A percentile compares a stretch with the other conserved stretches of the same genome.
Evolutionary conservation across 1,284 basidiomycete species (phyloP).

Genomic region (Coriolopsis trogii): DNA sequence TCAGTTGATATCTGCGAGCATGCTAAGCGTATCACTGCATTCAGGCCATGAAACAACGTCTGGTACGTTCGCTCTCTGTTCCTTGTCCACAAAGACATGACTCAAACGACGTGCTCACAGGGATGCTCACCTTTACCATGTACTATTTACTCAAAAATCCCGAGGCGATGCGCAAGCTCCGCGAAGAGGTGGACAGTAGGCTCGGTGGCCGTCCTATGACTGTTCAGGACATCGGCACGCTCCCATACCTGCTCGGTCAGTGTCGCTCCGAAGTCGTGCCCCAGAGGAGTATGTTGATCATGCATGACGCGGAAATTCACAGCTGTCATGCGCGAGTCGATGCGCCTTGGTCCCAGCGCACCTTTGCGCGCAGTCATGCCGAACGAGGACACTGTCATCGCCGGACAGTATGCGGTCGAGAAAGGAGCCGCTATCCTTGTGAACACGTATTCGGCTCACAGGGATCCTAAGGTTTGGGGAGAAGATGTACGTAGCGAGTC

Average conservation of each 20-base stretch:
- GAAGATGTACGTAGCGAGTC: constrained; percentile 47
- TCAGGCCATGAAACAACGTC: constrained; percentile 51
- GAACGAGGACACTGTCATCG: constrained; percentile 39
- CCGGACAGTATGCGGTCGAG: constrained; percentile 43
- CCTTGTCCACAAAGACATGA: background rate
- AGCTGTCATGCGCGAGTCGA: constrained; percentile 50
- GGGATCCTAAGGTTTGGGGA: constrained; percentile 50
- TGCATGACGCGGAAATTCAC: too few species aligned
- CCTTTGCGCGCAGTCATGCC: constrained; percentile 38
- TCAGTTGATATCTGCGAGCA: background rate
- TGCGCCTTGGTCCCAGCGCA: constrained; percentile 47
- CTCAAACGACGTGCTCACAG: constrained; percentile 14
- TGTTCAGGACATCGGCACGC: constrained; percentile 42
- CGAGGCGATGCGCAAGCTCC: constrained; percentile 43
- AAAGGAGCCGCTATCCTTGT: constrained; percentile 37
- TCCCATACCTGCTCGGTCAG: constrained; percentile 46
- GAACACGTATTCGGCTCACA: constrained; percentile 39
- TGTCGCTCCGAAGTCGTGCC: too few species aligned
- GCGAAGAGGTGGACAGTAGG: constrained; percentile 49
- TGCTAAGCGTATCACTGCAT: background rate
- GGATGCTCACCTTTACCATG: constrained; percentile 42
- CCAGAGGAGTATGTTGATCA: too few species aligned
- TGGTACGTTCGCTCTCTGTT: constrained; percentile 20
- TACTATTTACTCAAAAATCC: constrained; percentile 51
- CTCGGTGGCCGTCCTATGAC: constrained; percentile 41